Evolutionary conservation across 805 yeast genomes (phyloP).

Genomic region (Ogataea salicorniae): DNA sequence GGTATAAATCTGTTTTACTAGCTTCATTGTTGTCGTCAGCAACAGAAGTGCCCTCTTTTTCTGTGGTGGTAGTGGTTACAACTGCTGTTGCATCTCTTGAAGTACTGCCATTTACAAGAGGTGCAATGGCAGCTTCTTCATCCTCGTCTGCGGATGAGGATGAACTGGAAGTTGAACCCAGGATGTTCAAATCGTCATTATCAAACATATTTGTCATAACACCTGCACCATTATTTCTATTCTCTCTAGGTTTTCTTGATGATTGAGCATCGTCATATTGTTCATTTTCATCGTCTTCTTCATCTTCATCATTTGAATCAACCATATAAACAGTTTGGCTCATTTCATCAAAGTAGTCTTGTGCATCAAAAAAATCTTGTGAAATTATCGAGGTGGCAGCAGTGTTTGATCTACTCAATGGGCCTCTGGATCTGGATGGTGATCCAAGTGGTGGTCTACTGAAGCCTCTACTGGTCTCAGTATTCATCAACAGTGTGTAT

Average conservation of each 20-base stretch:
- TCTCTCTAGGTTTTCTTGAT: not conserved
- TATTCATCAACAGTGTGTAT: conserved; percentile 16
- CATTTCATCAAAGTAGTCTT: conserved; percentile 48
- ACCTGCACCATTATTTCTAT: not conserved
- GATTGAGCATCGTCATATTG: not conserved
- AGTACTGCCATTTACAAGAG: too few species aligned
- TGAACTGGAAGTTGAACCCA: not conserved
- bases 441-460: conserved; percentile 19
- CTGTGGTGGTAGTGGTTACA: too few species aligned
- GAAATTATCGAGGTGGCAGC: conserved; percentile 36
- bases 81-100: too few species aligned
- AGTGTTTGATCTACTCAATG: conserved; percentile 23
- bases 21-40: not conserved
- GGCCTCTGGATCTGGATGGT: conserved; percentile 21
- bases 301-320: conserved; percentile 27
- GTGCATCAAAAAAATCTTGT: conserved; percentile 65
- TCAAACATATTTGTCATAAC: too few species aligned
- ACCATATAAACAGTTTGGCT: conserved; percentile 54
- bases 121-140: not conserved
- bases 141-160: not conserved
- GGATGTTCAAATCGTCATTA: not conserved
- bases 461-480: conserved; percentile 19
- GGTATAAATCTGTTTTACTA: conserved; percentile 44
- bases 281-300: conserved; percentile 11
- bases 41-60: not conserved